phyloP scores from a whole-genome alignment of 768 basidiomycete species.

The Lentinula lateritia region DNA sequence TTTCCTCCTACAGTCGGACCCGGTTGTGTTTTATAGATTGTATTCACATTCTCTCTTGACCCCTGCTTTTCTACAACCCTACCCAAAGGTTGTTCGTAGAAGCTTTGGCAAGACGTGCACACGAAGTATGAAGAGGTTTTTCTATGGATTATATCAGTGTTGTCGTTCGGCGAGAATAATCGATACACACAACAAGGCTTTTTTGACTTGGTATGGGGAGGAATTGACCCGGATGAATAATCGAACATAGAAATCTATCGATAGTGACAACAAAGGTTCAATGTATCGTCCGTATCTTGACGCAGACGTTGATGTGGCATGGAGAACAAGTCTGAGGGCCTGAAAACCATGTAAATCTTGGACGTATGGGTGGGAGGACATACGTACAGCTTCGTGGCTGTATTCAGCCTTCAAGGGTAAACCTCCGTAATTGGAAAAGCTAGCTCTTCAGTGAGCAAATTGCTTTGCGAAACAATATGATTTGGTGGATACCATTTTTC shows the following conservation, averaged over 20 bases:
- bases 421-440: slow-evolving; percentile 95
- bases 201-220: slow-evolving; percentile 80
- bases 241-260: slow-evolving; percentile 96
- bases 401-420: slow-evolving; percentile 89
- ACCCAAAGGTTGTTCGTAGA: slow-evolving; percentile 83
- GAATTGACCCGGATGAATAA: slow-evolving; percentile 79
- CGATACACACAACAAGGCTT: slow-evolving; percentile 58
- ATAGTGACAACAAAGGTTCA: slow-evolving; percentile 81
- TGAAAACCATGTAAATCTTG: slow-evolving; percentile 22
- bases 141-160: slow-evolving; percentile 32
- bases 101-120: slow-evolving; percentile 79
- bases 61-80: slow-evolving; percentile 58
- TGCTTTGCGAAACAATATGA: too few relatives aligned
- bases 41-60: slow-evolving; percentile 50
- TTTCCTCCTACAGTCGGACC: slow-evolving; percentile 62
- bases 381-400: slow-evolving; percentile 82
- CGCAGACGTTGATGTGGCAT: slow-evolving; percentile 81
- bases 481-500: slow-evolving; percentile 78
- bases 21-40: slow-evolving; percentile 63
- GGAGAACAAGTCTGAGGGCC: slow-evolving; percentile 89
- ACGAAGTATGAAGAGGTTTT: slow-evolving; percentile 84
- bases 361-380: slow-evolving; percentile 2
- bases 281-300: slow-evolving; percentile 91
- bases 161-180: not conserved
- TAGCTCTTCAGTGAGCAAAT: slow-evolving; percentile 20